phyloP scores from a whole-genome alignment of 306 rosid genomes.

The Vigna angularis region DNA sequence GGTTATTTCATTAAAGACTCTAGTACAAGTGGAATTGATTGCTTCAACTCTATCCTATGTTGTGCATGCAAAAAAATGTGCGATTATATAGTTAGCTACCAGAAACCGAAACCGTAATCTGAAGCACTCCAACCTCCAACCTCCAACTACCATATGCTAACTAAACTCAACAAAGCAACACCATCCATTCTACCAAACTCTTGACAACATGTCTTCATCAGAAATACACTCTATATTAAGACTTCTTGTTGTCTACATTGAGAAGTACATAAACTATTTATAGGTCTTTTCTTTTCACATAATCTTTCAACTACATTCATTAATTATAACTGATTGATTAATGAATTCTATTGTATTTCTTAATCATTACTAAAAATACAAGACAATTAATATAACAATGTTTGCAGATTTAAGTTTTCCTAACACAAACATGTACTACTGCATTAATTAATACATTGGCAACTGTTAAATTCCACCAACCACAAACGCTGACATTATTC shows the following conservation, averaged over 20 bases:
- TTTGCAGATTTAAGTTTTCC: too few species aligned
- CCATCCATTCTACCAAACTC: constrained; percentile 32
- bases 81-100: background rate
- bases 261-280: too few species aligned
- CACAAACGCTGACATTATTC: background rate
- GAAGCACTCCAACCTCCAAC: constrained; percentile 34
- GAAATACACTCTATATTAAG: too few species aligned
- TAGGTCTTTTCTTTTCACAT: too few species aligned
- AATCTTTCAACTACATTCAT: too few species aligned
- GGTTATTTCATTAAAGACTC: background rate
- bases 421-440: background rate
- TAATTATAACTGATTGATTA: too few species aligned
- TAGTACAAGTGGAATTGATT: constrained; percentile 13
- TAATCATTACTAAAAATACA: too few species aligned
- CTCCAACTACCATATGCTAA: constrained; percentile 2
- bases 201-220: too few species aligned
- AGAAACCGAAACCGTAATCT: constrained; percentile 5
- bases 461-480: constrained; percentile 7
- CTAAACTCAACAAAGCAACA: constrained; percentile 15
- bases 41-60: background rate
- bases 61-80: constrained; percentile 5
- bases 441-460: background rate
- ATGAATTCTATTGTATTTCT: too few species aligned
- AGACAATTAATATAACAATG: too few species aligned
- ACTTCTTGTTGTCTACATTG: too few species aligned